These are phyloP conservation scores for Curvularia verruculosa DNA, from an alignment of 2,329 filamentous ascomycete genomes.

Conservation along the genomic window DNA sequence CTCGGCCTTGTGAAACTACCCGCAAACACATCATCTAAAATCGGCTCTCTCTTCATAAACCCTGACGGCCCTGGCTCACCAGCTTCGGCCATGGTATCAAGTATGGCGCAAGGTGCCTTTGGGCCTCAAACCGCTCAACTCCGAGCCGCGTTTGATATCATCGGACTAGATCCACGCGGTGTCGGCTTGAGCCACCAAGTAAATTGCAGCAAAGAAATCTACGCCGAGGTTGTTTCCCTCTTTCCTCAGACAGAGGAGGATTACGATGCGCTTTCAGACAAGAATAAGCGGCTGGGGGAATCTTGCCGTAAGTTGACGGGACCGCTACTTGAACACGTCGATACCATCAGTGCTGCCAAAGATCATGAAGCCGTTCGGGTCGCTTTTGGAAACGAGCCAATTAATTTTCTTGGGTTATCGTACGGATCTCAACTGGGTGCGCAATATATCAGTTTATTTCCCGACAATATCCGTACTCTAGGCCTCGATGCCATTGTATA, in stretches of 20 bases:
- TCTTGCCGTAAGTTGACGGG: slow-evolving; percentile 52
- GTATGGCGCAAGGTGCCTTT: slow-evolving; percentile 7
- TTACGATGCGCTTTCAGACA: slow-evolving; percentile 47
- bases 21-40: slow-evolving; percentile 19
- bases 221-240: slow-evolving; percentile 45
- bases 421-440: slow-evolving; percentile 56
- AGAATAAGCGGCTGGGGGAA: slow-evolving; percentile 50
- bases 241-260: slow-evolving; percentile 50
- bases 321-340: slow-evolving; percentile 50
- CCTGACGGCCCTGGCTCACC: slow-evolving; percentile 51
- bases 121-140: slow-evolving; percentile 5
- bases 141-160: slow-evolving; percentile 50
- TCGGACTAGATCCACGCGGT: slow-evolving; percentile 55
- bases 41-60: slow-evolving; percentile 52
- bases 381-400: slow-evolving; percentile 43
- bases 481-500: slow-evolving; percentile 56
- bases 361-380: slow-evolving; percentile 48
- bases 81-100: slow-evolving; percentile 34
- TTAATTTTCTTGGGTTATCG: slow-evolving; percentile 53
- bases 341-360: slow-evolving; percentile 46
- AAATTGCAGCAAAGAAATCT: slow-evolving; percentile 49
- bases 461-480: slow-evolving; percentile 51
- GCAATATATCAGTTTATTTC: slow-evolving; percentile 55
- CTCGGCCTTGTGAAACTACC: slow-evolving; percentile 36
- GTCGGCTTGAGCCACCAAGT: slow-evolving; percentile 51